Conservation (phyloP, 352 stramenopile genomes). For the Pythium sp. region DNA sequence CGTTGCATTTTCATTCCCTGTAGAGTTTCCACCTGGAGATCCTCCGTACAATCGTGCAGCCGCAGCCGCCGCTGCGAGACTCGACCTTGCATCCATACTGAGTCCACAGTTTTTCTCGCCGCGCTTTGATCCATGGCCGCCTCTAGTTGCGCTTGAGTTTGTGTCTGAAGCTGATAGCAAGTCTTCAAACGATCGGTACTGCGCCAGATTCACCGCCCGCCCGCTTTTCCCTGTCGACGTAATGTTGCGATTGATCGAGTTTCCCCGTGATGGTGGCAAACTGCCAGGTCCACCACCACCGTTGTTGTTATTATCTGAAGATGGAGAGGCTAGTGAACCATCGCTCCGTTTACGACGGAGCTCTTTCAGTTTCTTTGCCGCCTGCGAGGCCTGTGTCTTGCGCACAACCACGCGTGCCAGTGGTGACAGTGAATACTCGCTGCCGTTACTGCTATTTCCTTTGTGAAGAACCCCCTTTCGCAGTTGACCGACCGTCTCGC, state of each 20-base stretch:
- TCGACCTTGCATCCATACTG: constrained; percentile 18
- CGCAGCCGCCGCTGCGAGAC: constrained; percentile 28
- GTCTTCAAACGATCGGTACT: neutral
- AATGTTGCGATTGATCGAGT: constrained; percentile 1
- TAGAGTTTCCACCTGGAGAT: constrained; percentile 1
- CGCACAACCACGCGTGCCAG: constrained; percentile 40
- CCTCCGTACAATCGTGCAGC: constrained; percentile 32
- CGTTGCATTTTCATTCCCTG: neutral
- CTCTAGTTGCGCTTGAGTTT: neutral
- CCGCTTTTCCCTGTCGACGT: constrained; percentile 7
- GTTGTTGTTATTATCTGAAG: neutral
- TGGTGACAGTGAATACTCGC: constrained; percentile 27
- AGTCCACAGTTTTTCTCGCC: neutral
- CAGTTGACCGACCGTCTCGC: constrained; percentile 20
- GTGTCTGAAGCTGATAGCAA: neutral
- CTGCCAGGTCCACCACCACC: neutral
- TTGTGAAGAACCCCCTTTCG: constrained; percentile 19
- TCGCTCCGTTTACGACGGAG: constrained; percentile 21
- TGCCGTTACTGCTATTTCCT: constrained; percentile 13
- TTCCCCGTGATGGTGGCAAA: neutral
- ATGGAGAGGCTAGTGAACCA: neutral
- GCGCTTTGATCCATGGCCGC: neutral
- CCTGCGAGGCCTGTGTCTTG: constrained; percentile 39
- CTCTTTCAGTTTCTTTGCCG: constrained; percentile 48
- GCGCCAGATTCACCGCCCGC: neutral